phyloP scores from a whole-genome alignment of 345 rosid species.

The Litchi chinensis region DNA sequence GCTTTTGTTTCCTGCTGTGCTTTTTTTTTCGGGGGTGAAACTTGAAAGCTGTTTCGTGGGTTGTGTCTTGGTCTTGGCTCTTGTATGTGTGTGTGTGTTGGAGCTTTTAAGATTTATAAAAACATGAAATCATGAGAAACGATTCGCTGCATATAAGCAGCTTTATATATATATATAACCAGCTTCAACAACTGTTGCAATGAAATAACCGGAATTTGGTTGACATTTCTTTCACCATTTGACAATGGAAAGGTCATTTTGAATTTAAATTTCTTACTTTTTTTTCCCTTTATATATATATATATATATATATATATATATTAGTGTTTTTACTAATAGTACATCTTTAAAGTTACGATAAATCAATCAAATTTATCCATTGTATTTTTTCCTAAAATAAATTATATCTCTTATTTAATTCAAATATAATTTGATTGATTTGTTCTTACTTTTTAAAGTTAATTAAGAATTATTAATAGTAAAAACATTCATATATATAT shows the following conservation, averaged over 20 bases:
- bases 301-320: too few species aligned
- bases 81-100: neutral
- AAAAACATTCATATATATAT: neutral
- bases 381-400: too few species aligned
- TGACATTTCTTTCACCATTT: constrained; percentile 49
- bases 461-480: too few species aligned
- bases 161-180: constrained; percentile 36
- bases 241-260: constrained; percentile 40
- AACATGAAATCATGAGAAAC: constrained; percentile 58
- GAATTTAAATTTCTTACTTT: constrained; percentile 26
- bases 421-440: too few species aligned
- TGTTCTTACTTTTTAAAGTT: too few species aligned
- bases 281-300: neutral
- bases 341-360: too few species aligned
- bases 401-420: too few species aligned
- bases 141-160: constrained; percentile 32
- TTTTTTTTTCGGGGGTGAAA: neutral
- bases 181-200: constrained; percentile 6
- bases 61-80: neutral
- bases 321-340: too few species aligned
- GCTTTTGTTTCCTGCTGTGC: neutral
- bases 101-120: constrained; percentile 22
- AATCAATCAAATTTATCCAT: too few species aligned
- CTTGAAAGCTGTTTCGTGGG: too few species aligned
- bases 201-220: constrained; percentile 35